Evolutionary conservation across 306 rosid genomes (phyloP).

Genomic region (Pachyrhizus erosus): DNA sequence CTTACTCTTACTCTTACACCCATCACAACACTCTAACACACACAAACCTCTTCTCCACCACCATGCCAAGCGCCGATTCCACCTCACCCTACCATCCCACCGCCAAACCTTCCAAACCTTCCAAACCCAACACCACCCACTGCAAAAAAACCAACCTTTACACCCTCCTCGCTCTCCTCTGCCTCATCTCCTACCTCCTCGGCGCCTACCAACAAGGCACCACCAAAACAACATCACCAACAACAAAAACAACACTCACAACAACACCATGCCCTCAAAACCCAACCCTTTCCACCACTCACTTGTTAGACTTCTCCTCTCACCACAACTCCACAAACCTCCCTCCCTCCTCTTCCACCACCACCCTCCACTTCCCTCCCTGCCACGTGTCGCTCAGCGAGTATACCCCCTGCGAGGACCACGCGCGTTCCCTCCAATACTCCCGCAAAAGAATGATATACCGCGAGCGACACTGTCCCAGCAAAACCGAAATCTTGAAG

Average conservation of each 20-base stretch:
- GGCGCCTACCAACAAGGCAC: slow-evolving; percentile 54
- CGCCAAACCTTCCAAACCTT: slow-evolving; percentile 44
- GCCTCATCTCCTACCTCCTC: slow-evolving; percentile 58
- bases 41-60: not conserved
- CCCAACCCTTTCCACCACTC: not conserved
- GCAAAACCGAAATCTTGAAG: slow-evolving; percentile 45
- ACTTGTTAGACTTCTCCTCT: slow-evolving; percentile 56
- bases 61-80: slow-evolving; percentile 42
- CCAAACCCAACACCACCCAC: slow-evolving; percentile 40
- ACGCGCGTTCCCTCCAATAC: slow-evolving; percentile 54
- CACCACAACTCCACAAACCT: slow-evolving; percentile 48
- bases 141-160: slow-evolving; percentile 57
- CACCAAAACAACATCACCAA: not conserved
- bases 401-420: slow-evolving; percentile 90
- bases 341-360: not conserved
- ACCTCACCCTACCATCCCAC: slow-evolving; percentile 55
- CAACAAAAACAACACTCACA: not conserved
- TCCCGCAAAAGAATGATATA: slow-evolving; percentile 60
- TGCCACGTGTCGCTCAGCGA: slow-evolving; percentile 60
- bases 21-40: not conserved
- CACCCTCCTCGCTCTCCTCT: slow-evolving; percentile 64
- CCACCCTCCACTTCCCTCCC: slow-evolving; percentile 38
- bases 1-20: too few species aligned
- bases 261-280: slow-evolving; percentile 25
- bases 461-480: slow-evolving; percentile 85